Conservation (phyloP, 768 basidiomycete species). For the Suillus clintonianus region DNA sequence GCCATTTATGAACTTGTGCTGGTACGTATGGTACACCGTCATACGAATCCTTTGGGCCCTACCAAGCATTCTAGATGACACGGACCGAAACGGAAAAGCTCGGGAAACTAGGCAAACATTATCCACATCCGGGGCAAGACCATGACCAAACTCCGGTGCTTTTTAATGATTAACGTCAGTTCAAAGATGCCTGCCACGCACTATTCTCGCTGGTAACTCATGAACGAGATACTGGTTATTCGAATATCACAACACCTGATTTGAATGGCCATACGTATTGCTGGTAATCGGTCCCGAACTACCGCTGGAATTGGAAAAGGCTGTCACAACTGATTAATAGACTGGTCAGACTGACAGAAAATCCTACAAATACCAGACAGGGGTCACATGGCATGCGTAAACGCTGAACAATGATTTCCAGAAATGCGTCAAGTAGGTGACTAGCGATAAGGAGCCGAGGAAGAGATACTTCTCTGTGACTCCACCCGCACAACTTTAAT, state of each 20-base stretch:
- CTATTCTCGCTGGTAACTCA: background rate
- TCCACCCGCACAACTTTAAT: background rate
- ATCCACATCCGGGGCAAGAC: background rate
- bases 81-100: background rate
- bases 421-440: background rate
- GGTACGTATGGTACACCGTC: background rate
- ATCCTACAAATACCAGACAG: background rate
- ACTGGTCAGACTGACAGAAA: background rate
- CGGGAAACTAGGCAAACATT: background rate
- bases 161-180: background rate
- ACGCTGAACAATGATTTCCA: background rate
- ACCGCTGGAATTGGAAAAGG: background rate
- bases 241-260: background rate
- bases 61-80: background rate
- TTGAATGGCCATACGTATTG: background rate
- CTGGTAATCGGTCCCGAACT: background rate
- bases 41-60: background rate
- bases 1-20: background rate
- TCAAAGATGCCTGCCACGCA: background rate
- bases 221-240: too few species aligned
- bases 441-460: background rate
- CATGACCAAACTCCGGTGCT: background rate
- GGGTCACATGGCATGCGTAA: background rate
- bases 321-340: background rate
- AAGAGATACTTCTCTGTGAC: background rate